Evolutionary conservation across 2,329 filamentous ascomycete genomes (phyloP).

Genomic region (Penicillium sp.): DNA sequence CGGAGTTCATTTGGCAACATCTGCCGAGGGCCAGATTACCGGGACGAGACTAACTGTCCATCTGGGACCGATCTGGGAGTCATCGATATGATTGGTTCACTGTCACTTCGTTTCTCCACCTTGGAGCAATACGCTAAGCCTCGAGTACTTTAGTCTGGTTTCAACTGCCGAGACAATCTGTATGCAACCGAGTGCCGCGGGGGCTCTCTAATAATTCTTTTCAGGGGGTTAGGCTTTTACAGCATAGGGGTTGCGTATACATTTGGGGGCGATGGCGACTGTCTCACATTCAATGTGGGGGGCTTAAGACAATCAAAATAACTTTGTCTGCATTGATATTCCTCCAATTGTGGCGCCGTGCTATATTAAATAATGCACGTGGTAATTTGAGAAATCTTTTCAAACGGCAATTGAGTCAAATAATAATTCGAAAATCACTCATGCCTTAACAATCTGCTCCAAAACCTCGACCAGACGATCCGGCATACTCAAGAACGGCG

Average conservation of each 20-base stretch:
- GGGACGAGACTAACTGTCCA: not conserved
- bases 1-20: not conserved
- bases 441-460: no score
- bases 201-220: not conserved
- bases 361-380: not conserved
- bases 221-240: not conserved
- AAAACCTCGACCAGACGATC: no score
- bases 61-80: no score
- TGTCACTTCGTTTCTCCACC: not conserved
- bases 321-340: no score
- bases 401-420: no score
- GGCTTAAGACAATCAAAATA: not conserved
- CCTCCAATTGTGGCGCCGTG: not conserved
- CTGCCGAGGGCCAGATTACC: not conserved
- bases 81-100: not conserved
- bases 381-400: not conserved
- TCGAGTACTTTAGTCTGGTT: not conserved
- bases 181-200: not conserved
- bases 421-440: no score
- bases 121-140: not conserved
- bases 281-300: not conserved
- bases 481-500: no score
- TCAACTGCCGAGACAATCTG: not conserved
- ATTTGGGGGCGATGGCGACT: not conserved
- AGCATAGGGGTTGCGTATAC: no score